Percentiles rank a stretch among this genome's conserved stretches.
phyloP scores from a whole-genome alignment of 139 green algal genomes.

The Coccomyxa sp. region DNA sequence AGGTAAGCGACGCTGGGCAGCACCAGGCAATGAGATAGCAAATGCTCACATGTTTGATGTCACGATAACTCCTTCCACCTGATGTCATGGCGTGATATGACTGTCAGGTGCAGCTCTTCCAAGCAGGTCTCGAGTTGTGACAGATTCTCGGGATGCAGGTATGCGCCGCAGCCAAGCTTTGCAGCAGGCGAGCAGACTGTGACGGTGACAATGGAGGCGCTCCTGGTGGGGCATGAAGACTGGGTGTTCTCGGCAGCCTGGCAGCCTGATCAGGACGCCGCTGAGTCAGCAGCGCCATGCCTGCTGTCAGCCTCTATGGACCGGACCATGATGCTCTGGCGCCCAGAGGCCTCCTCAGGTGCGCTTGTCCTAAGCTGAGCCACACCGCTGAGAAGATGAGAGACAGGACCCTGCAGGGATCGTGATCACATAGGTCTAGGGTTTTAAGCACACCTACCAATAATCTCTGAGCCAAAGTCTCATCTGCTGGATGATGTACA shows the following conservation, averaged over 20 bases:
- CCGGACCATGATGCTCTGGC: slow-evolving; percentile 93
- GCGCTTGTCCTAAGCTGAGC: no score
- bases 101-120: neutral
- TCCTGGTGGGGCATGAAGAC: slow-evolving; percentile 93
- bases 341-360: slow-evolving; percentile 48
- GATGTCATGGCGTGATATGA: neutral
- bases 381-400: no score
- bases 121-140: neutral
- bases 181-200: slow-evolving; percentile 16
- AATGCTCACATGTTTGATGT: neutral
- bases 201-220: slow-evolving; percentile 59
- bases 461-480: no score
- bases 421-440: no score
- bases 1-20: neutral
- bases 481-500: no score
- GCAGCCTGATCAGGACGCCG: slow-evolving; percentile 30
- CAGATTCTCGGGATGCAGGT: slow-evolving; percentile 7
- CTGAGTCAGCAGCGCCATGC: slow-evolving; percentile 14
- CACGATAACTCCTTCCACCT: neutral
- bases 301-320: slow-evolving; percentile 94
- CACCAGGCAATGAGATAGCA: neutral
- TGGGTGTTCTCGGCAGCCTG: slow-evolving; percentile 88
- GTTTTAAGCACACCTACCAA: no score
- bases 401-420: no score
- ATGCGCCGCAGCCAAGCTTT: slow-evolving; percentile 7